Percentiles rank a stretch among this genome's conserved stretches.
Conservation (phyloP, 179 eudicot genomes). For the Kewa caespitosa region DNA sequence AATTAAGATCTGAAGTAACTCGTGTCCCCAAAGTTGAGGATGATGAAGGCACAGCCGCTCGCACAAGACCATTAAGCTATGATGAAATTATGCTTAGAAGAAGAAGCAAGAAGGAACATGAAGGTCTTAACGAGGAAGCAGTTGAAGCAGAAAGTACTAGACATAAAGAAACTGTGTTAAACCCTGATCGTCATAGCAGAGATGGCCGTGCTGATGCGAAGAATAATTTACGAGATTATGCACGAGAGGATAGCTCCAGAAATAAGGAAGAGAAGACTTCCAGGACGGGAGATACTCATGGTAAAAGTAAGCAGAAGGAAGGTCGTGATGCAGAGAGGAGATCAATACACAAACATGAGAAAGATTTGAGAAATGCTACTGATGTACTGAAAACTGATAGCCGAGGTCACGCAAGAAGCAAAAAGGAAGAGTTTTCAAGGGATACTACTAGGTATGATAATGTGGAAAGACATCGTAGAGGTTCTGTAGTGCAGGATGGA, state of each 20-base stretch:
- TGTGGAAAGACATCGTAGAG: conserved; percentile 41
- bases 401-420: conserved; percentile 38
- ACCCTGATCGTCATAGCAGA: conserved; percentile 26
- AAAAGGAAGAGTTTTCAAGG: conserved; percentile 33
- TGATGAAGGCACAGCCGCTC: conserved; percentile 76
- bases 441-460: conserved; percentile 41
- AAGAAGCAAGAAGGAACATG: conserved; percentile 48
- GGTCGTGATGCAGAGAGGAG: conserved; percentile 31
- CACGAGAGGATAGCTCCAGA: conserved; percentile 35
- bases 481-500: conserved; percentile 37
- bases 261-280: conserved; percentile 41
- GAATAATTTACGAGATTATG: conserved; percentile 38
- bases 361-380: conserved; percentile 24
- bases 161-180: conserved; percentile 27
- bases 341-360: conserved; percentile 27
- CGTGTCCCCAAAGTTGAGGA: conserved; percentile 40
- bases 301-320: conserved; percentile 39
- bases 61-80: conserved; percentile 89
- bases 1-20: conserved; percentile 42
- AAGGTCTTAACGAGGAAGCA: conserved; percentile 29
- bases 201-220: conserved; percentile 27
- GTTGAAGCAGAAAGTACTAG: conserved; percentile 32
- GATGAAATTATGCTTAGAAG: conserved; percentile 82
- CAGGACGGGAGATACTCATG: conserved; percentile 34
- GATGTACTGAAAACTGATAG: conserved; percentile 36